Percentiles rank a stretch among this genome's conserved stretches.
Evolutionary conservation across 495 filamentous ascomycete species (phyloP).

Genomic region (Beverwykella pulmonaria): DNA sequence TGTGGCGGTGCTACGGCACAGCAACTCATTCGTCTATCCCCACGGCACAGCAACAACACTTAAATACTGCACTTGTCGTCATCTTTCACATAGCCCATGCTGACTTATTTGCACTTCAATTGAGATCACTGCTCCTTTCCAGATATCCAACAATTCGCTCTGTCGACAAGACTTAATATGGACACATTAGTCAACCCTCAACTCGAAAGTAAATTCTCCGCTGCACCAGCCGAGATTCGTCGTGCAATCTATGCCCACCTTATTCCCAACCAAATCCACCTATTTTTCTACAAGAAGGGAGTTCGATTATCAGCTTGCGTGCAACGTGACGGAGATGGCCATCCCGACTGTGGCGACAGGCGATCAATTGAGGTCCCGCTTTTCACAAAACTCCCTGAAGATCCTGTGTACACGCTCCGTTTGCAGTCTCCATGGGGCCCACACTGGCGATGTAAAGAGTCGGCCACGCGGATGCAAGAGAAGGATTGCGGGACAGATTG

Average conservation of each 20-base stretch:
- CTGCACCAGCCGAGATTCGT: conserved; percentile 14
- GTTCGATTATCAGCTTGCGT: conserved; percentile 10
- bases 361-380: neutral
- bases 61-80: neutral
- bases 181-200: conserved; percentile 4
- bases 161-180: neutral
- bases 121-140: neutral
- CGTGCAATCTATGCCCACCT: conserved; percentile 20
- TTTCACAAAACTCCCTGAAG: neutral
- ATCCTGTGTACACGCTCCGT: conserved; percentile 1
- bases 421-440: conserved; percentile 18
- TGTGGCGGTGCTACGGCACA: too few species aligned
- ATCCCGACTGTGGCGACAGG: conserved; percentile 2
- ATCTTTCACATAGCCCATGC: neutral
- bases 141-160: neutral
- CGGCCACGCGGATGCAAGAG: neutral
- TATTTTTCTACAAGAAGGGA: neutral
- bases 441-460: conserved; percentile 20
- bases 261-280: conserved; percentile 19
- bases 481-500: neutral
- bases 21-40: too few species aligned
- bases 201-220: conserved; percentile 16
- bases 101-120: neutral
- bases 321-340: conserved; percentile 1
- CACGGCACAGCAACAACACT: neutral